Evolutionary conservation across 768 basidiomycete genomes (phyloP).

Genomic region (Chalciporus chontae): DNA sequence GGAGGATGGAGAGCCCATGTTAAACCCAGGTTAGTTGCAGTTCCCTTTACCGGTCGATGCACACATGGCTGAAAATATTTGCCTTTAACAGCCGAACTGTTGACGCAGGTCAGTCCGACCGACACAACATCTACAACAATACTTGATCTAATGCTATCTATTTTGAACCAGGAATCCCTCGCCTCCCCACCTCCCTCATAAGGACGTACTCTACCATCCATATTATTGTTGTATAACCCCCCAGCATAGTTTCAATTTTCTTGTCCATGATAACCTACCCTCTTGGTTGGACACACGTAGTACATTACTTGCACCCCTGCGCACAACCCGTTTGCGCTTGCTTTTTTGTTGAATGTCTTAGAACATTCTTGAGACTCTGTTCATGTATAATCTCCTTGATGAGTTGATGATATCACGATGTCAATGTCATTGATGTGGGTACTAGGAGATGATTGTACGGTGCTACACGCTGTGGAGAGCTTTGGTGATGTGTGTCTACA

Average conservation of each 20-base stretch:
- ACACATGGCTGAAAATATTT: slow-evolving; percentile 3
- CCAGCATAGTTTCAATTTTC: slow-evolving; percentile 13
- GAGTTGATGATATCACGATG: slow-evolving; percentile 23
- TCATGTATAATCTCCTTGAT: not conserved
- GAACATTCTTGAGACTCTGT: slow-evolving; percentile 11
- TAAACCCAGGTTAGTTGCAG: slow-evolving; percentile 54
- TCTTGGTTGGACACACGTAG: slow-evolving; percentile 14
- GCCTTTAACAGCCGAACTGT: slow-evolving; percentile 46
- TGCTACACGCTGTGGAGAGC: slow-evolving; percentile 39
- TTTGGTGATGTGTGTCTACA: slow-evolving; percentile 14
- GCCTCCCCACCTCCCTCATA: slow-evolving; percentile 64
- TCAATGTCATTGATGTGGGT: not conserved
- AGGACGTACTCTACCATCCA: slow-evolving; percentile 27
- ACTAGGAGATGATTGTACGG: not conserved
- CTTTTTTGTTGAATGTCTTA: slow-evolving; percentile 11
- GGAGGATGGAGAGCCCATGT: slow-evolving; percentile 64
- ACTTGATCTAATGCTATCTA: slow-evolving; percentile 29
- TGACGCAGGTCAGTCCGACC: slow-evolving; percentile 51
- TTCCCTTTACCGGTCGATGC: not conserved
- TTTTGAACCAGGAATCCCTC: slow-evolving; percentile 50
- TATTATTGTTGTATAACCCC: slow-evolving; percentile 19
- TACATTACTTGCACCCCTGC: slow-evolving; percentile 23
- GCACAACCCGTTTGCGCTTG: slow-evolving; percentile 12
- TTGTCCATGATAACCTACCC: not conserved
- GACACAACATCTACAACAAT: slow-evolving; percentile 7